These are phyloP conservation scores for Aspergillus sergii DNA, from an alignment of 2,329 filamentous ascomycete genomes.

Conservation along the genomic window DNA sequence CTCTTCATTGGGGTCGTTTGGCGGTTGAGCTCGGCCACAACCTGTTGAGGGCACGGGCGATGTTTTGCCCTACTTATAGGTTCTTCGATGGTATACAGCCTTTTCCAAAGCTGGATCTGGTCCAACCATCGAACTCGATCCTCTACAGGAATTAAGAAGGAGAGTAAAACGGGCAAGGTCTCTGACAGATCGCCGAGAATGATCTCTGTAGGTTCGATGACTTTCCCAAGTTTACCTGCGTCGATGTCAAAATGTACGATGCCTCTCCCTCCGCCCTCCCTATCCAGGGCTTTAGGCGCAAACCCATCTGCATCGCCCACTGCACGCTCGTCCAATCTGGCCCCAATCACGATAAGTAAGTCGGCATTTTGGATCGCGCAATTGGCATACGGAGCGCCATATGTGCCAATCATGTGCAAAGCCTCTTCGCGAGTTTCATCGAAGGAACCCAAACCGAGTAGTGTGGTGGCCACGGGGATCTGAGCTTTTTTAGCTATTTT, in stretches of 20 bases:
- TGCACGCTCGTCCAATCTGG: neutral
- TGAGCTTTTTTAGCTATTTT: slow-evolving; percentile 2
- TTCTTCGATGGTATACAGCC: neutral
- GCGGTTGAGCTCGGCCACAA: neutral
- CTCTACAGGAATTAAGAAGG: neutral
- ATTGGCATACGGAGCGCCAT: neutral
- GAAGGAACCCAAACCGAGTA: slow-evolving; percentile 1
- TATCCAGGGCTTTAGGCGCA: neutral
- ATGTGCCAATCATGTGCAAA: neutral
- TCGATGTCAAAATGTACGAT: slow-evolving; percentile 6
- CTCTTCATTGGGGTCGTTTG: slow-evolving; percentile 1
- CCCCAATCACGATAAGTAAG: neutral
- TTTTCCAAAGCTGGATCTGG: neutral
- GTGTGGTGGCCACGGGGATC: slow-evolving; percentile 5
- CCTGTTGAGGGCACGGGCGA: neutral
- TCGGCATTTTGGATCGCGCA: neutral
- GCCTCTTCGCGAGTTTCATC: slow-evolving; percentile 7
- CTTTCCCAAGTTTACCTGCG: neutral
- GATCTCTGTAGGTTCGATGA: slow-evolving; percentile 4
- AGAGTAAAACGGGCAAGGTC: neutral
- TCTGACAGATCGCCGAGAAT: neutral
- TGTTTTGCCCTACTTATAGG: slow-evolving; percentile 13
- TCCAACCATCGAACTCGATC: neutral
- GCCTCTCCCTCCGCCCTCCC: neutral
- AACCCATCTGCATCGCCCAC: neutral